Conservation (phyloP, 345 rosid species). For the Viola odorata region DNA sequence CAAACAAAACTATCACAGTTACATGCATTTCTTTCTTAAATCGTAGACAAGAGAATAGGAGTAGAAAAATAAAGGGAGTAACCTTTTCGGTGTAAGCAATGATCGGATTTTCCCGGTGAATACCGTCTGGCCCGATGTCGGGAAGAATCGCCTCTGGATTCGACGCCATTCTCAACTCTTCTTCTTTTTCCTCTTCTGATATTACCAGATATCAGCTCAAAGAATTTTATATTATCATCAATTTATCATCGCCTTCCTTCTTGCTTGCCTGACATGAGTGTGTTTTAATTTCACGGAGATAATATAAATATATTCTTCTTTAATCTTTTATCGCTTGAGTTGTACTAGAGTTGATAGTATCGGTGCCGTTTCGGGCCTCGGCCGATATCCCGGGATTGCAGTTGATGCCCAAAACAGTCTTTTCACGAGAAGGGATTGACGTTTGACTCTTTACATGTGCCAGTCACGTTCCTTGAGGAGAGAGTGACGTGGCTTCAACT, state of each 20-base stretch:
- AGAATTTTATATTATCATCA: too few species aligned
- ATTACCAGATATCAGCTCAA: too few species aligned
- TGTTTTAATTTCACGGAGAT: too few species aligned
- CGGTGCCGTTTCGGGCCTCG: too few species aligned
- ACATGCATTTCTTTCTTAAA: not conserved
- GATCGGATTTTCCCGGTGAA: conserved; percentile 74
- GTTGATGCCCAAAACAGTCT: too few species aligned
- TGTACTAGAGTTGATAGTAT: too few species aligned
- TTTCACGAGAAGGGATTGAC: not conserved
- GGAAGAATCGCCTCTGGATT: conserved; percentile 48
- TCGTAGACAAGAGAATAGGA: not conserved
- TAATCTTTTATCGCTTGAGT: too few species aligned
- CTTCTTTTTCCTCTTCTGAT: conserved; percentile 7
- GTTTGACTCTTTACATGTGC: not conserved
- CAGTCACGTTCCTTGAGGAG: conserved; percentile 5
- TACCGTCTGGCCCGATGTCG: conserved; percentile 89
- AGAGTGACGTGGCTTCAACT: too few species aligned
- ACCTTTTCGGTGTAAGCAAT: conserved; percentile 94
- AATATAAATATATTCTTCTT: too few species aligned
- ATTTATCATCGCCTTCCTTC: too few species aligned
- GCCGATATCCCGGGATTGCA: too few species aligned
- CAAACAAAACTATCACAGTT: not conserved
- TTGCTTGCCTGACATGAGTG: too few species aligned
- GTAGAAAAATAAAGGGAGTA: not conserved
- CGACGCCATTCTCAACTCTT: conserved; percentile 29